A percentile compares a stretch with the other conserved stretches of the same genome.
These are phyloP conservation scores for Penicillium oxalicum DNA, from an alignment of 2,329 filamentous ascomycete species.

Conservation along the genomic window DNA sequence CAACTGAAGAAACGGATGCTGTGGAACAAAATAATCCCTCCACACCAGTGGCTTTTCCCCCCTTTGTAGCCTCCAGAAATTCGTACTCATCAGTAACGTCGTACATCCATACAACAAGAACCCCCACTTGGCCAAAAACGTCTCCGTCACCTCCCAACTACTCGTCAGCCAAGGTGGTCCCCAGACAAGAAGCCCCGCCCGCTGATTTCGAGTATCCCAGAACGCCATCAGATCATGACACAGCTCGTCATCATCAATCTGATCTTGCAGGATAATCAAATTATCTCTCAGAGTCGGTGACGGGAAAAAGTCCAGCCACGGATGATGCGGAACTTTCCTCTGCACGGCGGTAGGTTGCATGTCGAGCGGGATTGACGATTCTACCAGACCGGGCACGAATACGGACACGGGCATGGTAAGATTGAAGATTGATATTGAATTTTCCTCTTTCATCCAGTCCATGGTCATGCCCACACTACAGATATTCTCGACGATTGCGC, in stretches of 20 bases:
- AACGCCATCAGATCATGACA: constrained; percentile 31
- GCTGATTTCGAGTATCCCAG: constrained; percentile 16
- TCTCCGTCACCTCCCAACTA: constrained; percentile 37
- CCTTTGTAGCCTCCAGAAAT: constrained; percentile 30
- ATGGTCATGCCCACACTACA: constrained; percentile 17
- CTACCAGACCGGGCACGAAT: constrained; percentile 1
- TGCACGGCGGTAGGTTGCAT: constrained; percentile 34
- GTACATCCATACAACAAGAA: constrained; percentile 32
- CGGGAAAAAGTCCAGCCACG: constrained; percentile 40
- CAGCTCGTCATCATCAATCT: constrained; percentile 36
- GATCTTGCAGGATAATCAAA: constrained; percentile 25
- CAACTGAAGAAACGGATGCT: neutral
- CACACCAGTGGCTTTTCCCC: constrained; percentile 25
- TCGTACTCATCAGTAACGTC: constrained; percentile 29
- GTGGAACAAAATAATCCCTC: constrained; percentile 2
- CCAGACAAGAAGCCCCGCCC: constrained; percentile 32
- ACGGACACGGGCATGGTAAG: neutral
- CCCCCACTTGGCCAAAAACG: constrained; percentile 33
- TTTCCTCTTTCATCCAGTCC: constrained; percentile 11
- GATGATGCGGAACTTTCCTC: constrained; percentile 28
- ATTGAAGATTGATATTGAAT: constrained; percentile 18
- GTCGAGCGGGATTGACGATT: constrained; percentile 15
- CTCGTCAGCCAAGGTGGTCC: constrained; percentile 28
- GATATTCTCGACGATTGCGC: constrained; percentile 22
- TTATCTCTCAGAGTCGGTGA: constrained; percentile 38